Evolutionary conservation across 2,329 filamentous ascomycete genomes (phyloP).

Genomic region (Botrytis medusae): DNA sequence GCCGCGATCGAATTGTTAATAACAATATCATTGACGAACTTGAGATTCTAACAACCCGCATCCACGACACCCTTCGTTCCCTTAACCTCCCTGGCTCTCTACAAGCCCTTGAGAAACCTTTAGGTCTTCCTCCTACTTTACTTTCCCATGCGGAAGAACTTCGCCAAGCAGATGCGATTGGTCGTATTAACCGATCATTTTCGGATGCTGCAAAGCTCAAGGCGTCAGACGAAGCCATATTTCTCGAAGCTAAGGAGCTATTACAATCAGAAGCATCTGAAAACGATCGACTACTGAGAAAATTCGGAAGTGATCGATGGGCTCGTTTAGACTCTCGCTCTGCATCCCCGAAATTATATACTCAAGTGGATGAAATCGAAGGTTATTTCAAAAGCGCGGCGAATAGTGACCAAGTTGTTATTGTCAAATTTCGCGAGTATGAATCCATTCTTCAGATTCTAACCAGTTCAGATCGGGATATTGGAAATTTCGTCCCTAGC

Average conservation of each 20-base stretch:
- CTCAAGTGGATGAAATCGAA: slow-evolving; percentile 65
- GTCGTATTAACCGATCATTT: slow-evolving; percentile 74
- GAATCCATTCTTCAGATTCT: slow-evolving; percentile 75
- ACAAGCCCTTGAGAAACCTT: slow-evolving; percentile 90
- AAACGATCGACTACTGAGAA: slow-evolving; percentile 71
- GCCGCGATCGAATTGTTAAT: slow-evolving; percentile 86
- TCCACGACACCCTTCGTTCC: slow-evolving; percentile 77
- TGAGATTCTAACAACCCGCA: slow-evolving; percentile 73
- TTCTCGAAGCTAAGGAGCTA: slow-evolving; percentile 78
- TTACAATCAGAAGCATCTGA: slow-evolving; percentile 80
- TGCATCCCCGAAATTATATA: slow-evolving; percentile 53
- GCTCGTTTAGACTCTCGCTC: slow-evolving; percentile 64
- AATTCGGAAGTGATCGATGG: slow-evolving; percentile 89
- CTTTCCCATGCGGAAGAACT: slow-evolving; percentile 93
- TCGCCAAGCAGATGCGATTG: slow-evolving; percentile 82
- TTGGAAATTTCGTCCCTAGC: slow-evolving; percentile 88
- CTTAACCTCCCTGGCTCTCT: slow-evolving; percentile 88
- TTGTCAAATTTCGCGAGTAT: slow-evolving; percentile 74
- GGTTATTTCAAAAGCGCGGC: slow-evolving; percentile 77
- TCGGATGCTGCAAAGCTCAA: slow-evolving; percentile 91
- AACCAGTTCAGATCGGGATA: slow-evolving; percentile 72
- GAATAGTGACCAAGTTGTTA: slow-evolving; percentile 61
- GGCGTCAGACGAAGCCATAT: slow-evolving; percentile 71
- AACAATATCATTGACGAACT: slow-evolving; percentile 82
- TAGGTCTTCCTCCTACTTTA: slow-evolving; percentile 82